Evolutionary conservation across 345 rosid species (phyloP).

Genomic region (Sonneratia caseolaris): DNA sequence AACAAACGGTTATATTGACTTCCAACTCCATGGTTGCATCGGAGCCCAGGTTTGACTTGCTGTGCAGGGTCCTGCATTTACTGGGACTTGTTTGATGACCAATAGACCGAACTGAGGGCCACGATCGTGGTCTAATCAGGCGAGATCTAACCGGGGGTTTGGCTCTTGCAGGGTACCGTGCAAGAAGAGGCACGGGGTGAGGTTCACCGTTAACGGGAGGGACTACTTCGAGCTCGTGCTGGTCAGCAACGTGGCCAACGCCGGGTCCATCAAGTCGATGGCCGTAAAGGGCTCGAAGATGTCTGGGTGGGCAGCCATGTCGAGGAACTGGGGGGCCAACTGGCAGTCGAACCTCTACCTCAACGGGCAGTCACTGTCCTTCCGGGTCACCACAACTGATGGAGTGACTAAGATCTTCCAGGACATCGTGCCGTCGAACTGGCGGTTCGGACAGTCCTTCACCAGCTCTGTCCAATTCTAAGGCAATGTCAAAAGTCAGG

Average conservation of each 20-base stretch:
- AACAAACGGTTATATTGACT: too few relatives aligned
- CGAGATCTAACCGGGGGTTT: background rate
- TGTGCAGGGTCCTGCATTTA: too few relatives aligned
- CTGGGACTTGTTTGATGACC: too few relatives aligned
- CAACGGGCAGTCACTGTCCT: constrained; percentile 70
- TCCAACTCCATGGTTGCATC: too few relatives aligned
- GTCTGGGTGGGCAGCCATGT: constrained; percentile 62
- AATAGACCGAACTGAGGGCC: too few relatives aligned
- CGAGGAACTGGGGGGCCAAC: constrained; percentile 91
- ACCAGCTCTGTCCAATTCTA: constrained; percentile 39
- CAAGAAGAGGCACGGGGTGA: constrained; percentile 70
- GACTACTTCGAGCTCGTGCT: constrained; percentile 77
- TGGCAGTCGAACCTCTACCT: constrained; percentile 91
- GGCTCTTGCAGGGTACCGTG: constrained; percentile 63
- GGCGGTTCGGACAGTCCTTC: constrained; percentile 67
- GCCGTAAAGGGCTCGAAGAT: constrained; percentile 72
- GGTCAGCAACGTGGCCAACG: constrained; percentile 65
- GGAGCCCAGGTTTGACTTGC: too few relatives aligned
- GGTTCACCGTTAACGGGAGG: constrained; percentile 75
- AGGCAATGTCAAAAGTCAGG: background rate
- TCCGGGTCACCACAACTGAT: constrained; percentile 62
- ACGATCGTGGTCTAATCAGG: too few relatives aligned
- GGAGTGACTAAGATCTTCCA: constrained; percentile 40
- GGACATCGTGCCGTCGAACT: constrained; percentile 45
- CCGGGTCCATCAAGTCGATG: constrained; percentile 58